Evolutionary conservation across 495 filamentous ascomycete species (phyloP).

Genomic region (Podospora conica): DNA sequence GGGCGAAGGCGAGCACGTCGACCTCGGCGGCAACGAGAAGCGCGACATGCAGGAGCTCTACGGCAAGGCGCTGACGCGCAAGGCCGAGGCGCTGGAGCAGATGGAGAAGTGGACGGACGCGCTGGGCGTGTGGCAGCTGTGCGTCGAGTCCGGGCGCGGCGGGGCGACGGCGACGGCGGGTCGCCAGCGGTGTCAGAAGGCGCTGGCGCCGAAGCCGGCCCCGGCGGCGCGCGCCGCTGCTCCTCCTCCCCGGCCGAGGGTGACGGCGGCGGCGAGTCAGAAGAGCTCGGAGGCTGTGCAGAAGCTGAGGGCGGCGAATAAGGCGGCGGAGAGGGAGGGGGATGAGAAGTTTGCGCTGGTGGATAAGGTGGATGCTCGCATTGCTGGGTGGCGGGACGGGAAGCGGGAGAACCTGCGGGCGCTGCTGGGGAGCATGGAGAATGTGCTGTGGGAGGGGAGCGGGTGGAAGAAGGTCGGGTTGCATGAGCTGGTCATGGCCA

Average conservation of each 20-base stretch:
- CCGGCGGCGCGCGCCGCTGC: slow-evolving; percentile 38
- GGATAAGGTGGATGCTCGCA: slow-evolving; percentile 72
- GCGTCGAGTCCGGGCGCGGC: slow-evolving; percentile 77
- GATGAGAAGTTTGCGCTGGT: slow-evolving; percentile 87
- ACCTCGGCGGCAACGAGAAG: slow-evolving; percentile 55
- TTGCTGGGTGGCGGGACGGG: slow-evolving; percentile 74
- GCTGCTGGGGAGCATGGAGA: slow-evolving; percentile 79
- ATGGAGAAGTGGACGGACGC: slow-evolving; percentile 92
- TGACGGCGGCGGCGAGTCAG: slow-evolving; percentile 25
- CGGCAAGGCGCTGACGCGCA: slow-evolving; percentile 85
- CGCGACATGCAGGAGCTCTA: slow-evolving; percentile 92
- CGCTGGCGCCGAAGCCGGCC: slow-evolving; percentile 53
- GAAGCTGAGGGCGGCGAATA: slow-evolving; percentile 72
- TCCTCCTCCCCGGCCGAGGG: slow-evolving; percentile 31
- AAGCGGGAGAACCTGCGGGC: slow-evolving; percentile 92
- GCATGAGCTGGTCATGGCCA: slow-evolving; percentile 81
- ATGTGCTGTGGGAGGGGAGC: slow-evolving; percentile 81
- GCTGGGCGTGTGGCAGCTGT: slow-evolving; percentile 67
- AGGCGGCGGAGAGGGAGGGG: slow-evolving; percentile 73
- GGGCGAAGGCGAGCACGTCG: slow-evolving; percentile 74
- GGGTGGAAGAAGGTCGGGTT: slow-evolving; percentile 97
- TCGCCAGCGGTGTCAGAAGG: slow-evolving; percentile 85
- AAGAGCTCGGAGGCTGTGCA: slow-evolving; percentile 61
- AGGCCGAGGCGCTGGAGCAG: slow-evolving; percentile 92
- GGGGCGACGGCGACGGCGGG: slow-evolving; percentile 78